A percentile compares a stretch with the other conserved stretches of the same genome.
phyloP scores from a whole-genome alignment of 2,329 filamentous ascomycete species.

The Plectosphaerella cucumerina region DNA sequence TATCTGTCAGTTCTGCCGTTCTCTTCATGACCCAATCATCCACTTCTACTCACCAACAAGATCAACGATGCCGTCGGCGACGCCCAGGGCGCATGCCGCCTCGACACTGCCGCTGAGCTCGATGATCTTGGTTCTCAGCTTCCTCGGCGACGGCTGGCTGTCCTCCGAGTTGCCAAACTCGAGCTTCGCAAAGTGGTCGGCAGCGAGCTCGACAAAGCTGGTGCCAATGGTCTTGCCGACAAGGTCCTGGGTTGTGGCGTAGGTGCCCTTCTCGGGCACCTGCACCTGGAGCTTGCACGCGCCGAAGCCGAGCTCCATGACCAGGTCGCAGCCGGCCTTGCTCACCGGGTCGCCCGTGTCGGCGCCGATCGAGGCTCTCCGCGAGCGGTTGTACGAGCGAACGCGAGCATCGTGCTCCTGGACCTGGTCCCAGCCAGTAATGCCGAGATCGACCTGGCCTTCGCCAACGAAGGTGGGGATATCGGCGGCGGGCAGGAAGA shows the following conservation, averaged over 20 bases:
- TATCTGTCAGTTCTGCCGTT: background rate
- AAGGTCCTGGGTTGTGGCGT: slow-evolving; percentile 67
- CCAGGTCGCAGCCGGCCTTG: slow-evolving; percentile 68
- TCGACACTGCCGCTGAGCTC: slow-evolving; percentile 96
- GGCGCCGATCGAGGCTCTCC: slow-evolving; percentile 42
- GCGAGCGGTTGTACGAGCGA: slow-evolving; percentile 41
- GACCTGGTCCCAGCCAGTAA: slow-evolving; percentile 91
- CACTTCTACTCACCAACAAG: slow-evolving; percentile 78
- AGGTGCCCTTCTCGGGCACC: slow-evolving; percentile 78
- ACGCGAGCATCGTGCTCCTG: slow-evolving; percentile 77
- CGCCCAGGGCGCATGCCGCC: slow-evolving; percentile 89
- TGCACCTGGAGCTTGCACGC: slow-evolving; percentile 94
- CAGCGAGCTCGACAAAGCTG: slow-evolving; percentile 83
- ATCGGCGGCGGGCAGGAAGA: slow-evolving; percentile 95
- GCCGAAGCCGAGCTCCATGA: slow-evolving; percentile 89
- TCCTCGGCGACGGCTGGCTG: slow-evolving; percentile 33
- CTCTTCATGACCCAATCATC: too few species aligned
- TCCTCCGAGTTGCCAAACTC: slow-evolving; percentile 52
- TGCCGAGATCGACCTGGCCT: slow-evolving; percentile 88
- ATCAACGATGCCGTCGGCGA: slow-evolving; percentile 96
- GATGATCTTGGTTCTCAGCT: slow-evolving; percentile 81
- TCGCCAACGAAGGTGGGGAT: slow-evolving; percentile 97
- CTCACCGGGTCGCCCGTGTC: slow-evolving; percentile 38
- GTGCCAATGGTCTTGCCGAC: slow-evolving; percentile 93
- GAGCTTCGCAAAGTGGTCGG: slow-evolving; percentile 77